Base-by-base conservation (phyloP, 352 stramenopile species). In the Globisporangium uncinulatum region DNA sequence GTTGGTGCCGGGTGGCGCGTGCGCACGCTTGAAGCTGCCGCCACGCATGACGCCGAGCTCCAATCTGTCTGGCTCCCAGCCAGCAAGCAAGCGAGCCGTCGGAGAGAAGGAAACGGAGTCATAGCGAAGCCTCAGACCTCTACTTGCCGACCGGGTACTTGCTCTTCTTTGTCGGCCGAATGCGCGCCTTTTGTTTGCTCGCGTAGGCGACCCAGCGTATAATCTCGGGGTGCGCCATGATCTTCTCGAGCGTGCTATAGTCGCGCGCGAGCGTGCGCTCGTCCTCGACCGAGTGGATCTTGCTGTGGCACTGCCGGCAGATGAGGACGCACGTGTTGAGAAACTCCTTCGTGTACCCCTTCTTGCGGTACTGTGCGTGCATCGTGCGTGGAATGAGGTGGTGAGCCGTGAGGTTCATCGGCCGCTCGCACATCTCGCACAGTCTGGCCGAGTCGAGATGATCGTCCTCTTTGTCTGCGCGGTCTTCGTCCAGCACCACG, bases 181-280 rank as follows among this genome's bases (percentile, higher is more conserved):
- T 59, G 37, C 79, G 76, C 48, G 75, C 64, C 57, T 89, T 90
- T 68, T 98, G 94, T 62, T 98, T 98, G 24, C 69, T 76, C 0
- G 87, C 90, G 73, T 95, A 98, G 44, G 78, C 79, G 14, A 95
- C 83, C 79, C 92, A 98, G 31, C 83, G 85, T 3, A 75, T 66
- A 55, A 98, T 94, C 37, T 83, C 71, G 24, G 88, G 79, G 61
- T 97, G 87, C 41, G 67, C 65, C 65, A 97, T 79, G 49, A 98
- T 90, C 65, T 94, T 93, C 11, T 98, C 92, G 1, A 97, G 68
- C 9, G 89, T 97, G 58, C 94, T 97, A 73, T 89, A 98, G 20
- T 95, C 71, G 1, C 73, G 69, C 7, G 92, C 94, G 32, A 98
- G 70, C 34, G 89, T 92, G 67, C 90, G 87, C 65, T 97, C 94